These are phyloP conservation scores for Suillus subaureus DNA, from an alignment of 768 basidiomycete species.

Conservation along the genomic window DNA sequence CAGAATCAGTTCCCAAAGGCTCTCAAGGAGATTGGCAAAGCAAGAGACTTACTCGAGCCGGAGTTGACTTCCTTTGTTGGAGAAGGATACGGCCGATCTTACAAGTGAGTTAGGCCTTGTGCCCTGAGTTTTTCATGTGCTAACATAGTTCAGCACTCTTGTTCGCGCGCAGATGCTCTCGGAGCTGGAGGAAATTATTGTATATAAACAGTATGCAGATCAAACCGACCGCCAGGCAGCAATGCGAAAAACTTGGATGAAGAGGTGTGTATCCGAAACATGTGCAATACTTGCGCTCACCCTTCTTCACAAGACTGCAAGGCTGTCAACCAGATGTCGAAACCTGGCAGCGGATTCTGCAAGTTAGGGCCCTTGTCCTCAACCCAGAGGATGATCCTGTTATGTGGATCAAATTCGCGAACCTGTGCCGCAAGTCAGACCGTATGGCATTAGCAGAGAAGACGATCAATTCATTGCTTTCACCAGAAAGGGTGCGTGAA, in stretches of 20 bases:
- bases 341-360: constrained; percentile 97
- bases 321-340: constrained; percentile 98
- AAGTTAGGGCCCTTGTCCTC: constrained; percentile 92
- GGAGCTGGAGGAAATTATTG: constrained; percentile 96
- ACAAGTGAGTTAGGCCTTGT: constrained; percentile 65
- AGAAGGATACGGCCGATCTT: constrained; percentile 96
- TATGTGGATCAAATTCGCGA: constrained; percentile 99
- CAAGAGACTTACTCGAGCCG: constrained; percentile 88
- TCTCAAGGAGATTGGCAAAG: constrained; percentile 84
- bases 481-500: constrained; percentile 61
- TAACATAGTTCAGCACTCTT: constrained; percentile 64
- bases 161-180: constrained; percentile 98
- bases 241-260: constrained; percentile 97
- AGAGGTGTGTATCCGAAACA: constrained; percentile 56
- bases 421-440: constrained; percentile 93
- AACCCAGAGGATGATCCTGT: constrained; percentile 92
- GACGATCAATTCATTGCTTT: constrained; percentile 89
- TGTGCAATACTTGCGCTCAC: not conserved
- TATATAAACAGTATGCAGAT: constrained; percentile 92
- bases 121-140: constrained; percentile 11
- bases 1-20: constrained; percentile 96
- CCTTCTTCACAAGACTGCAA: constrained; percentile 59
- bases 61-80: constrained; percentile 91
- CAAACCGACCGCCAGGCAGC: constrained; percentile 90
- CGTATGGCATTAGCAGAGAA: constrained; percentile 96